Evolutionary conservation across 768 basidiomycete species (phyloP).

Genomic region (Coprinopsis marcescibilis): DNA sequence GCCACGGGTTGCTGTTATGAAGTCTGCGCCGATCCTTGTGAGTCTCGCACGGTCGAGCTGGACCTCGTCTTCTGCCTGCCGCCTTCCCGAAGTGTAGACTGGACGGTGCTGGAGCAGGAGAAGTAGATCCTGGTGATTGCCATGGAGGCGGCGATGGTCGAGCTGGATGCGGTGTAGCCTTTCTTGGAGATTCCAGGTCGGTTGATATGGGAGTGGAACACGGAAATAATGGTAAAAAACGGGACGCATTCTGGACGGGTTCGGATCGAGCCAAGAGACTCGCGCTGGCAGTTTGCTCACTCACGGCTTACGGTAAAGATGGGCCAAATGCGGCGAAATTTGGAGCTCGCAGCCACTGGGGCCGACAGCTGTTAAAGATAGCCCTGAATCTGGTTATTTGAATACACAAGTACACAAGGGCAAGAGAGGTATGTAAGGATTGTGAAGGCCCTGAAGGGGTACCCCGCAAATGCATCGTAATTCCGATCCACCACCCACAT

Average conservation of each 20-base stretch:
- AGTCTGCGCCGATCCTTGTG: constrained; percentile 80
- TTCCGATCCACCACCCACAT: too few species aligned
- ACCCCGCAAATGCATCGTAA: too few species aligned
- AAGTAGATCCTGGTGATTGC: constrained; percentile 54
- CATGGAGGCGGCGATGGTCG: constrained; percentile 31
- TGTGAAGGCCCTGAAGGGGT: too few species aligned
- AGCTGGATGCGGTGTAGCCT: constrained; percentile 64
- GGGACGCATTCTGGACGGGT: constrained; percentile 30
- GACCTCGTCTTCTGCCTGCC: constrained; percentile 63
- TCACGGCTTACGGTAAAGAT: too few species aligned
- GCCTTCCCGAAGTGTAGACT: constrained; percentile 91
- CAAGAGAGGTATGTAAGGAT: too few species aligned
- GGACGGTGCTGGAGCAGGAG: constrained; percentile 87
- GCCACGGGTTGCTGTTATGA: constrained; percentile 74
- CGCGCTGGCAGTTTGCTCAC: neutral
- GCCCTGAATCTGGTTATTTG: too few species aligned
- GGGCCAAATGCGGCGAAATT: too few species aligned
- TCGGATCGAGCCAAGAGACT: neutral
- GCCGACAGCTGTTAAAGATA: too few species aligned
- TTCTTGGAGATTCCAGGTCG: constrained; percentile 67
- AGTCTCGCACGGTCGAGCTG: constrained; percentile 57
- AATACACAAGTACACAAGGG: too few species aligned
- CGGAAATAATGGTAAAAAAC: constrained; percentile 75
- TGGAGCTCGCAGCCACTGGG: too few species aligned
- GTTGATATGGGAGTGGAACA: constrained; percentile 71